Conservation (phyloP, 441 rosid species). For the Populus hybrid region DNA sequence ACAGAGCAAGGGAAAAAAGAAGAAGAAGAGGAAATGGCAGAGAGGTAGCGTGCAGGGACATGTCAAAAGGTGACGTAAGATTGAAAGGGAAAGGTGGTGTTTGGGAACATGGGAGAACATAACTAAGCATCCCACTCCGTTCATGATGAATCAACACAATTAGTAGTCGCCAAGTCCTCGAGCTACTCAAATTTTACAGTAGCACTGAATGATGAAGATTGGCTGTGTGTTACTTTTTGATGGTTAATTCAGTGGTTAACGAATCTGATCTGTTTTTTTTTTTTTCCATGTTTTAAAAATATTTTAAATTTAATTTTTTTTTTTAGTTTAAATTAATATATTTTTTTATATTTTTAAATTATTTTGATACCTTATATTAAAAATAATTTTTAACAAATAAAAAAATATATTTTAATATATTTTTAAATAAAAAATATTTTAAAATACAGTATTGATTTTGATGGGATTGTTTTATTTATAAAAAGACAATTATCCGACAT, state of each 20-base stretch:
- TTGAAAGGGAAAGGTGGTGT: constrained; percentile 10
- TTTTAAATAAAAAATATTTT: too few relatives aligned
- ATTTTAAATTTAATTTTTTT: too few relatives aligned
- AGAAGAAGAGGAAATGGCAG: not conserved
- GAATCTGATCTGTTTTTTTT: not conserved
- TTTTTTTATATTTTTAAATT: too few relatives aligned
- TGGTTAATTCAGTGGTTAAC: constrained; percentile 50
- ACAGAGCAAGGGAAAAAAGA: constrained; percentile 5
- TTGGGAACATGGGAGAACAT: constrained; percentile 6
- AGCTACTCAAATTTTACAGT: not conserved
- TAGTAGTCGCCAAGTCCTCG: not conserved
- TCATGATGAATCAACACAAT: too few relatives aligned
- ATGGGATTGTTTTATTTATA: not conserved
- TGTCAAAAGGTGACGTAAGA: constrained; percentile 13
- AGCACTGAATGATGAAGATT: not conserved
- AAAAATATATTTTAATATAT: constrained; percentile 33
- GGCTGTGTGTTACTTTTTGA: not conserved
- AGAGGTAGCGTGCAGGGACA: constrained; percentile 17
- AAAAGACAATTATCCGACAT: not conserved
- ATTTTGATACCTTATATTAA: too few relatives aligned
- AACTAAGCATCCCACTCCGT: not conserved
- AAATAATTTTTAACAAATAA: too few relatives aligned
- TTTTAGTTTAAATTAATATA: too few relatives aligned
- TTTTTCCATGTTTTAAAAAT: too few relatives aligned
- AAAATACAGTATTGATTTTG: too few relatives aligned